These are phyloP conservation scores for Tricholoma sp. DNA, from an alignment of 768 basidiomycete genomes.

Conservation along the genomic window DNA sequence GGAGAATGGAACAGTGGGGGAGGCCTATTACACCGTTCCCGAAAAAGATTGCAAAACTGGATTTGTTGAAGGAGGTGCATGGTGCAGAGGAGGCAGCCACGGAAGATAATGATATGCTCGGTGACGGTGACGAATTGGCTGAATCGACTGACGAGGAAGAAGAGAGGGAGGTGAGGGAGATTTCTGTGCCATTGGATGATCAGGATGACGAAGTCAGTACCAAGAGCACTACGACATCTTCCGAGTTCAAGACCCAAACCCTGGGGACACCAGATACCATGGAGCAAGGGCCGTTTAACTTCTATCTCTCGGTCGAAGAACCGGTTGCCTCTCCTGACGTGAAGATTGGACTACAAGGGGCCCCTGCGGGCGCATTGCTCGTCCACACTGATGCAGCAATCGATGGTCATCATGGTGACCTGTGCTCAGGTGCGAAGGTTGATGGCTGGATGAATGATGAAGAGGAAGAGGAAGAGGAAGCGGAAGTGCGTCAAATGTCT, in stretches of 20 bases:
- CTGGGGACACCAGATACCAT: neutral
- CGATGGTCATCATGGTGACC: neutral
- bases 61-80: conserved; percentile 15
- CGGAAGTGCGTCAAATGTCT: conserved; percentile 2
- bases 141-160: conserved; percentile 17
- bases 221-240: conserved; percentile 16
- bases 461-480: conserved; percentile 8
- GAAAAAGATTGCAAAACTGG: conserved; percentile 15
- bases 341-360: neutral
- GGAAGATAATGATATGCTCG: conserved; percentile 19
- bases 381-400: neutral
- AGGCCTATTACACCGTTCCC: conserved; percentile 69
- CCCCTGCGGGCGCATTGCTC: neutral
- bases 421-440: neutral
- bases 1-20: conserved; percentile 57
- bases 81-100: conserved; percentile 15
- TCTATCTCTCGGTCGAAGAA: conserved; percentile 8
- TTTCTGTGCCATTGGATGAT: conserved; percentile 21
- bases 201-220: conserved; percentile 19
- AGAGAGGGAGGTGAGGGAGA: conserved; percentile 21
- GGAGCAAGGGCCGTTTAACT: conserved; percentile 7
- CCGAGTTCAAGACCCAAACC: conserved; percentile 8
- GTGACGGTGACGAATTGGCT: conserved; percentile 18
- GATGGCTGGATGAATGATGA: conserved; percentile 5
- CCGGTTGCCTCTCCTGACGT: neutral